These are phyloP conservation scores for Ogataea ganodermae DNA, from an alignment of 805 yeast species.

Conservation along the genomic window DNA sequence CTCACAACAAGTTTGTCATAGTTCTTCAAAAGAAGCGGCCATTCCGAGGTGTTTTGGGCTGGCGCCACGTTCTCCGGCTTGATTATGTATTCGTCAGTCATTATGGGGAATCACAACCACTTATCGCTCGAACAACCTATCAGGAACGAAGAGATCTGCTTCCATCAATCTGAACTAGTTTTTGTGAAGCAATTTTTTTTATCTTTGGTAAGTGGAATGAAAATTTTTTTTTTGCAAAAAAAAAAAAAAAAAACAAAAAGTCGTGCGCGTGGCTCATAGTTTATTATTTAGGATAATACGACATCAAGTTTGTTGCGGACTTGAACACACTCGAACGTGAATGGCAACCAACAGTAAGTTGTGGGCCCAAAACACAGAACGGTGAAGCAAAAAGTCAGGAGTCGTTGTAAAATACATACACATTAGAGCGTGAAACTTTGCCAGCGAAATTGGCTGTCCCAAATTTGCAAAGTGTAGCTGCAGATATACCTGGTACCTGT, in stretches of 20 bases:
- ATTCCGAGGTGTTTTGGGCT: conserved; percentile 82
- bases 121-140: conserved; percentile 3
- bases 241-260: conserved; percentile 1
- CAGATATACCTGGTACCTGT: conserved; percentile 12
- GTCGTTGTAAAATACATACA: background rate
- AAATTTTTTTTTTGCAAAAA: conserved; percentile 1
- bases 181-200: background rate
- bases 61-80: conserved; percentile 85
- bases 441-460: conserved; percentile 6
- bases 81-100: conserved; percentile 60
- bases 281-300: background rate
- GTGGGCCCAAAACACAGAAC: background rate
- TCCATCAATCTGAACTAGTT: background rate
- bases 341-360: background rate
- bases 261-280: conserved; percentile 1
- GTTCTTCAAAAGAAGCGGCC: conserved; percentile 94
- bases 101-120: conserved; percentile 10
- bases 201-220: background rate
- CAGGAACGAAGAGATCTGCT: background rate
- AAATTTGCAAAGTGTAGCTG: conserved; percentile 11
- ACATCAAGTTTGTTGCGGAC: conserved; percentile 5
- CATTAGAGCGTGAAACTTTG: conserved; percentile 13
- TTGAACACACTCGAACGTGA: background rate
- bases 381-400: background rate
- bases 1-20: conserved; percentile 93